Conservation (phyloP, 352 stramenopile species). For the Globisporangium megalacanthum region DNA sequence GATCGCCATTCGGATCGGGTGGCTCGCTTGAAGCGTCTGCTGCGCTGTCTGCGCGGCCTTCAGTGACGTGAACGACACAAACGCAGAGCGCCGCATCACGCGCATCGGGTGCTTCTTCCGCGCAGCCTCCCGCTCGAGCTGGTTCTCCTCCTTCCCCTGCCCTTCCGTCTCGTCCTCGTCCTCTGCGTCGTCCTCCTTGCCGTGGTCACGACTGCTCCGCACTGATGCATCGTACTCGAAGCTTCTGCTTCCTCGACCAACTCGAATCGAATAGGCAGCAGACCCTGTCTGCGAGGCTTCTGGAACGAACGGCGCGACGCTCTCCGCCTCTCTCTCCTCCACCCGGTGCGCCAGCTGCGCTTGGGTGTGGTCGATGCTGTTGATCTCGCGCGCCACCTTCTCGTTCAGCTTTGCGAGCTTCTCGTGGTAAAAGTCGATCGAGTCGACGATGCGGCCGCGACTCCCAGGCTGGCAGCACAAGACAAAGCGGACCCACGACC, state of each 20-base stretch:
- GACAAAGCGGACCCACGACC: slow-evolving; percentile 37
- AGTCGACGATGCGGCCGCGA: slow-evolving; percentile 34
- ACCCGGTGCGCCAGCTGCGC: slow-evolving; percentile 37
- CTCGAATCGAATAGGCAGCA: slow-evolving; percentile 8
- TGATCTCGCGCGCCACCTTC: slow-evolving; percentile 49
- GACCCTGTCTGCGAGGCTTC: neutral
- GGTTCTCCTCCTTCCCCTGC: slow-evolving; percentile 35
- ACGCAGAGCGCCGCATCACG: slow-evolving; percentile 63
- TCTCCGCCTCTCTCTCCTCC: slow-evolving; percentile 22
- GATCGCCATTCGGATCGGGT: slow-evolving; percentile 50
- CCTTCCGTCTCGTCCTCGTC: slow-evolving; percentile 12
- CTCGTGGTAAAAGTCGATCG: slow-evolving; percentile 61
- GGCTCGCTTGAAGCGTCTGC: slow-evolving; percentile 55
- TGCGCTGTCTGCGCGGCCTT: slow-evolving; percentile 66
- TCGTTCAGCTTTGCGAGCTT: slow-evolving; percentile 50
- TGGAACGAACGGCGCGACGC: slow-evolving; percentile 10
- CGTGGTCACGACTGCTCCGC: too few relatives aligned
- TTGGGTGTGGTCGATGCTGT: slow-evolving; percentile 57
- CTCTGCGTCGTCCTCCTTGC: slow-evolving; percentile 17
- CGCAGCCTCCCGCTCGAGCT: slow-evolving; percentile 38
- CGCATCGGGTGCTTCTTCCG: slow-evolving; percentile 46
- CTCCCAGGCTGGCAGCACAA: slow-evolving; percentile 30
- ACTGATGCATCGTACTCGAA: neutral
- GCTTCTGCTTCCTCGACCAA: slow-evolving; percentile 4
- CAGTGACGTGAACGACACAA: slow-evolving; percentile 75